Percentiles rank a stretch among this genome's conserved stretches.
phyloP scores from a whole-genome alignment of 2,329 filamentous ascomycete genomes.

The Cadophora luteo-olivacea region DNA sequence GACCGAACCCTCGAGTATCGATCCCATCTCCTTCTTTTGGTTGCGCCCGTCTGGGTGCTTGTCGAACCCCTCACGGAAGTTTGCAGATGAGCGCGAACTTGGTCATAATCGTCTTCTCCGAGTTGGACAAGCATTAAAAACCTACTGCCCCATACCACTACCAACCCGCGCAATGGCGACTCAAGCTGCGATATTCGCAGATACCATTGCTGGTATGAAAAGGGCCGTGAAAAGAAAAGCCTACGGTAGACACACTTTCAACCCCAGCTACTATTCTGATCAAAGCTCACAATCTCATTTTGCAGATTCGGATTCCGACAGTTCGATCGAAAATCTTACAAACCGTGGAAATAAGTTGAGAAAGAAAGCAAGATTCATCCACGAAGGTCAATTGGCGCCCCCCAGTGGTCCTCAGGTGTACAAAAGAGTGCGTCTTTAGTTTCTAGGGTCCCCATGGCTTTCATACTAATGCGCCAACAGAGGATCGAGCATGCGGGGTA shows the following conservation, averaged over 20 bases:
- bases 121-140: slow-evolving; percentile 1
- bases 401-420: slow-evolving; percentile 71
- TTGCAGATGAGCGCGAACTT: slow-evolving; percentile 26
- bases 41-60: slow-evolving; percentile 8
- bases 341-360: slow-evolving; percentile 84
- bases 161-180: slow-evolving; percentile 51
- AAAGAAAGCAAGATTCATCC: slow-evolving; percentile 74
- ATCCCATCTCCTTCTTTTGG: not conserved
- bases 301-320: slow-evolving; percentile 80
- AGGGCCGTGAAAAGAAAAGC: slow-evolving; percentile 69
- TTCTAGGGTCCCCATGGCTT: slow-evolving; percentile 19
- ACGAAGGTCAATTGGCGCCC: slow-evolving; percentile 71
- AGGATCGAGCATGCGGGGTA: slow-evolving; percentile 77
- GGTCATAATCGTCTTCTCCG: slow-evolving; percentile 16
- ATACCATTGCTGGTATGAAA: slow-evolving; percentile 73
- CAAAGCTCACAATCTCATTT: slow-evolving; percentile 29
- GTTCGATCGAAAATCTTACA: slow-evolving; percentile 70
- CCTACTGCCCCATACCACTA: not conserved
- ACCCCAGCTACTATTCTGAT: slow-evolving; percentile 35
- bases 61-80: slow-evolving; percentile 26
- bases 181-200: slow-evolving; percentile 68
- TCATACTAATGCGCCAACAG: slow-evolving; percentile 50
- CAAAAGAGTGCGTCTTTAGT: slow-evolving; percentile 63
- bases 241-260: slow-evolving; percentile 57
- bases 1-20: not conserved